Evolutionary conservation across 805 yeast species (phyloP).

Genomic region (Teunomyces aglyptinius): DNA sequence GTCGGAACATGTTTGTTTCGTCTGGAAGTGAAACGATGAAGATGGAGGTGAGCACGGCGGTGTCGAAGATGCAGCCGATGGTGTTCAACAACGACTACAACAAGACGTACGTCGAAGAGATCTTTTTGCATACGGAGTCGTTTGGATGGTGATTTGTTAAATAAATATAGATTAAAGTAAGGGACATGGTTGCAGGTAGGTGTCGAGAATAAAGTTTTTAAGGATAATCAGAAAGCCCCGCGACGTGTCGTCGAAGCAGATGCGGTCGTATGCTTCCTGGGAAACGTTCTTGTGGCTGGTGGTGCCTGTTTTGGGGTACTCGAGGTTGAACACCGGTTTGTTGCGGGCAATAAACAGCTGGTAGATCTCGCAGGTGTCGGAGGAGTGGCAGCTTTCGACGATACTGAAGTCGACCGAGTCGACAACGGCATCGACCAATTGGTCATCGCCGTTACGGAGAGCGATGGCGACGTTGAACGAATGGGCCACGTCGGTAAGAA

Average conservation of each 20-base stretch:
- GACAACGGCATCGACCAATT: constrained; percentile 17
- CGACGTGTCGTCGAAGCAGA: neutral
- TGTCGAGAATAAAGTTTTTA: constrained; percentile 1
- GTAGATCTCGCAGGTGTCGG: neutral
- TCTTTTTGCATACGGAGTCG: constrained; percentile 51
- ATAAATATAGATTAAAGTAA: neutral
- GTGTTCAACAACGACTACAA: constrained; percentile 26
- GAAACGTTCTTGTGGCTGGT: neutral
- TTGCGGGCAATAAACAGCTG: neutral
- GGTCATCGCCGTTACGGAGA: constrained; percentile 20
- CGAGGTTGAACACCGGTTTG: neutral
- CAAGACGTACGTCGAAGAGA: constrained; percentile 35
- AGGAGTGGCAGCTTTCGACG: constrained; percentile 18
- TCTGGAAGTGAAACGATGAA: constrained; percentile 48
- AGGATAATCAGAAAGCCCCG: neutral
- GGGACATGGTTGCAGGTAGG: neutral
- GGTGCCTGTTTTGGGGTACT: neutral
- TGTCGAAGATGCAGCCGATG: constrained; percentile 39
- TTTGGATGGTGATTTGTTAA: constrained; percentile 39
- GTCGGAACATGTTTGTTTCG: constrained; percentile 40
- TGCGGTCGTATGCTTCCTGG: neutral
- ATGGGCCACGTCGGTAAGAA: constrained; percentile 18
- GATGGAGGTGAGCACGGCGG: constrained; percentile 35
- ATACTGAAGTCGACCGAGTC: constrained; percentile 21
- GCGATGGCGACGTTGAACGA: constrained; percentile 19